phyloP scores from a whole-genome alignment of 208 protist species.

The Wallacemonas sp. region DNA sequence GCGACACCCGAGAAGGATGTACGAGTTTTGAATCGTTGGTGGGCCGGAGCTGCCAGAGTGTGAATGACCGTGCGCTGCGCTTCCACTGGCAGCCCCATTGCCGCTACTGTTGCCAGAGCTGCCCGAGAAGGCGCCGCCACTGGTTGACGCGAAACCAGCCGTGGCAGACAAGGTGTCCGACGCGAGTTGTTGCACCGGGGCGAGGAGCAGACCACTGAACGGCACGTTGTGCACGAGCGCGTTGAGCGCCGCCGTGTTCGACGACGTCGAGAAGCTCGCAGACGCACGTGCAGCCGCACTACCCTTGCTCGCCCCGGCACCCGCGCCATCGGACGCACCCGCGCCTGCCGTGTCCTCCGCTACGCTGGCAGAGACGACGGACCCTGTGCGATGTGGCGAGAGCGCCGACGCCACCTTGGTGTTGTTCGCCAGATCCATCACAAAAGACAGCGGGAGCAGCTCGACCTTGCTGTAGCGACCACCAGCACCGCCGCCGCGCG shows the following conservation, averaged over 20 bases:
- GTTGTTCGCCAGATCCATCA: conserved; percentile 43
- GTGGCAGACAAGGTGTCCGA: not conserved
- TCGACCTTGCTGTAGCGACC: conserved; percentile 43
- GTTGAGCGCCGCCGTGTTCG: conserved; percentile 6
- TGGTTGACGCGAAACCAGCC: too few relatives aligned
- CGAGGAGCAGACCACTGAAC: conserved; percentile 16
- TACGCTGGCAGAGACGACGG: not conserved
- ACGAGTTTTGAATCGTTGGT: not conserved
- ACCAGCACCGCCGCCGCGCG: not conserved
- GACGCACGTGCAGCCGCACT: not conserved
- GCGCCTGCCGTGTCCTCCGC: not conserved
- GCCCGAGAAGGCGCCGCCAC: not conserved
- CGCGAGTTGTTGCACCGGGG: conserved; percentile 20
- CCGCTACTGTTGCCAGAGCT: not conserved
- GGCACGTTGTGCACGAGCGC: conserved; percentile 22
- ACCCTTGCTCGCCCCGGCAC: not conserved
- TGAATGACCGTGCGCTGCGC: not conserved
- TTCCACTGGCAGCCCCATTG: not conserved
- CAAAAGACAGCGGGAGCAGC: conserved; percentile 51
- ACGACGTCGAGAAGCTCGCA: conserved; percentile 4
- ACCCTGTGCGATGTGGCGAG: not conserved
- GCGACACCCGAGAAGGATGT: not conserved
- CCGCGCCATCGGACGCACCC: not conserved
- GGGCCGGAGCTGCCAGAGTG: not conserved
- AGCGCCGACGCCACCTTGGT: conserved; percentile 18